These are phyloP conservation scores for Mollisiaceae sp. DNA, from an alignment of 2,329 filamentous ascomycete genomes.

Conservation along the genomic window DNA sequence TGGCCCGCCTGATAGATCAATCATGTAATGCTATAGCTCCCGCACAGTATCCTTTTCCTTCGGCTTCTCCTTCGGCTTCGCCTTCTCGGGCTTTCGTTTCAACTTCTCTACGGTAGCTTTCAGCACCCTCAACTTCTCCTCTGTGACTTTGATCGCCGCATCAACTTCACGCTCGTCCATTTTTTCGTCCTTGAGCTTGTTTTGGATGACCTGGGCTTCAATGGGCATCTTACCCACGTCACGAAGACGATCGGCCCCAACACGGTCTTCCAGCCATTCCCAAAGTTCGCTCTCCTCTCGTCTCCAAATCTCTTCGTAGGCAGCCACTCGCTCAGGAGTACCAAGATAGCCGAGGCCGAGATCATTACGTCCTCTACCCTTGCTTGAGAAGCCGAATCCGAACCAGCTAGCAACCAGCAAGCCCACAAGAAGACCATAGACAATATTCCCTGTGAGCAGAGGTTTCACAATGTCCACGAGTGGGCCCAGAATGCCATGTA, in stretches of 20 bases:
- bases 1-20: constrained; percentile 1
- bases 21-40: constrained; percentile 4
- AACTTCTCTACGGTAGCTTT: constrained; percentile 69
- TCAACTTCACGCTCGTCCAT: constrained; percentile 41
- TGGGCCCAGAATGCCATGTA: constrained; percentile 73
- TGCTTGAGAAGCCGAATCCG: constrained; percentile 57
- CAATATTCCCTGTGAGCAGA: constrained; percentile 75
- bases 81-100: constrained; percentile 18
- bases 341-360: constrained; percentile 47
- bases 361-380: constrained; percentile 46
- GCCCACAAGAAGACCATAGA: constrained; percentile 76
- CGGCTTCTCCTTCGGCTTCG: not conserved
- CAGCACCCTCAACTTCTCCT: constrained; percentile 79
- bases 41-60: not conserved
- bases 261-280: constrained; percentile 42
- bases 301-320: constrained; percentile 84
- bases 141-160: constrained; percentile 64
- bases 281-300: constrained; percentile 45
- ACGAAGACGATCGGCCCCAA: constrained; percentile 75
- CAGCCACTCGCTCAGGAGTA: constrained; percentile 71
- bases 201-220: constrained; percentile 35
- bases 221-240: constrained; percentile 46
- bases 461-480: constrained; percentile 71
- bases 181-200: constrained; percentile 36
- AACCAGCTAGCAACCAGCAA: constrained; percentile 79